These are phyloP conservation scores for Aphanomyces invadans DNA, from an alignment of 352 stramenopile genomes.

Conservation along the genomic window DNA sequence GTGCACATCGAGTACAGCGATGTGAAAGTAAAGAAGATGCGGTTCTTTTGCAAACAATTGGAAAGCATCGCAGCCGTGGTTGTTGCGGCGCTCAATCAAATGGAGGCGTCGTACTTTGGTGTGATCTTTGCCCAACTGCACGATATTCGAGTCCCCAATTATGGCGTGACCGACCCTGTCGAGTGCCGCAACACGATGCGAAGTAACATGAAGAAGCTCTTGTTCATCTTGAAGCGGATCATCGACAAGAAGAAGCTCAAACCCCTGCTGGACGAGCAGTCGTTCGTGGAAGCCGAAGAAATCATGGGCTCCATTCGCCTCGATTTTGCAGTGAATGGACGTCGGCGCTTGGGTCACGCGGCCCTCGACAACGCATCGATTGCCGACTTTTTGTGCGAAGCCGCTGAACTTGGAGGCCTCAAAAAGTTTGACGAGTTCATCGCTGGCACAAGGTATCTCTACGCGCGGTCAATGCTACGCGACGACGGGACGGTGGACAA, in stretches of 20 bases:
- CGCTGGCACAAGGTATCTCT: constrained; percentile 1
- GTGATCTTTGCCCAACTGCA: constrained; percentile 19
- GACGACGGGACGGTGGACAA: constrained; percentile 11
- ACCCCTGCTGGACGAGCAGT: constrained; percentile 12
- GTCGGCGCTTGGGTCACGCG: constrained; percentile 8
- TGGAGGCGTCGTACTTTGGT: constrained; percentile 22
- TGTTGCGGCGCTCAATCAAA: background rate
- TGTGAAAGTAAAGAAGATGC: background rate
- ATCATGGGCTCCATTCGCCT: constrained; percentile 14
- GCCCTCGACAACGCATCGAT: background rate
- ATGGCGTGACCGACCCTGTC: background rate
- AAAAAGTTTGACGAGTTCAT: background rate
- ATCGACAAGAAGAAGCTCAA: constrained; percentile 23
- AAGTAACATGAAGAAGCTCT: constrained; percentile 21
- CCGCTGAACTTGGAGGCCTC: constrained; percentile 6
- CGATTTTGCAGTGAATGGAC: constrained; percentile 17
- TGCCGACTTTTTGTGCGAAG: constrained; percentile 18
- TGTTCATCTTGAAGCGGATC: constrained; percentile 22
- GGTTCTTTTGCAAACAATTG: constrained; percentile 12
- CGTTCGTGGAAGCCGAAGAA: constrained; percentile 9
- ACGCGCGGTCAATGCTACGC: background rate
- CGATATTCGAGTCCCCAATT: constrained; percentile 6
- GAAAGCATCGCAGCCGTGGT: constrained; percentile 5
- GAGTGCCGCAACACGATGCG: constrained; percentile 19
- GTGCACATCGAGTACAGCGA: background rate